Percentiles rank a stretch among this genome's conserved stretches.
These are phyloP conservation scores for Aspergillus diversus DNA, from an alignment of 495 filamentous ascomycete species.

Conservation along the genomic window DNA sequence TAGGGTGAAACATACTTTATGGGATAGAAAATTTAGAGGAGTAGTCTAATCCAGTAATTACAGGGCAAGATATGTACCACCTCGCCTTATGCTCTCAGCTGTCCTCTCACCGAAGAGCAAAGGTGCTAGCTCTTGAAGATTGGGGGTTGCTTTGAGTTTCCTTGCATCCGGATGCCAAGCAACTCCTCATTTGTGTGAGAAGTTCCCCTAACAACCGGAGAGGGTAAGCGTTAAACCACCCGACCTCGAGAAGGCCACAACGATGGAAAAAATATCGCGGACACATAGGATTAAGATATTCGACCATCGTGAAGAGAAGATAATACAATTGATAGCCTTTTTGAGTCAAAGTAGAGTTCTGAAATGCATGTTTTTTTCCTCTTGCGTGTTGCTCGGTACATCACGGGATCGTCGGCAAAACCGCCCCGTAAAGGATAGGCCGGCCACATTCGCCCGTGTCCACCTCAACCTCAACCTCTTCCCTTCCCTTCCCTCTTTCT, in stretches of 20 bases:
- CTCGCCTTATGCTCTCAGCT: background rate
- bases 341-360: background rate
- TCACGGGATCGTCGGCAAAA: slow-evolving; percentile 57
- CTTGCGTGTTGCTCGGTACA: slow-evolving; percentile 41
- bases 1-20: too few relatives aligned
- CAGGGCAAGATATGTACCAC: too few relatives aligned
- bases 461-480: slow-evolving; percentile 49
- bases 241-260: background rate
- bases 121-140: background rate
- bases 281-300: background rate
- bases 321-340: background rate
- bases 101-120: slow-evolving; percentile 10
- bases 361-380: background rate
- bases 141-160: slow-evolving; percentile 15
- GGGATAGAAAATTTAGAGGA: too few relatives aligned
- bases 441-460: slow-evolving; percentile 38
- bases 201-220: slow-evolving; percentile 31
- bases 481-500: slow-evolving; percentile 46
- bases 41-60: too few relatives aligned
- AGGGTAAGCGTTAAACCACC: slow-evolving; percentile 2
- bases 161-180: slow-evolving; percentile 47
- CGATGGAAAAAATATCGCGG: background rate
- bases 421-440: slow-evolving; percentile 53
- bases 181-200: slow-evolving; percentile 41
- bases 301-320: background rate